Evolutionary conservation across 306 rosid genomes (phyloP), one percentile per base, ranked within the genome.

Genomic region (Begonia masoniana): DNA sequence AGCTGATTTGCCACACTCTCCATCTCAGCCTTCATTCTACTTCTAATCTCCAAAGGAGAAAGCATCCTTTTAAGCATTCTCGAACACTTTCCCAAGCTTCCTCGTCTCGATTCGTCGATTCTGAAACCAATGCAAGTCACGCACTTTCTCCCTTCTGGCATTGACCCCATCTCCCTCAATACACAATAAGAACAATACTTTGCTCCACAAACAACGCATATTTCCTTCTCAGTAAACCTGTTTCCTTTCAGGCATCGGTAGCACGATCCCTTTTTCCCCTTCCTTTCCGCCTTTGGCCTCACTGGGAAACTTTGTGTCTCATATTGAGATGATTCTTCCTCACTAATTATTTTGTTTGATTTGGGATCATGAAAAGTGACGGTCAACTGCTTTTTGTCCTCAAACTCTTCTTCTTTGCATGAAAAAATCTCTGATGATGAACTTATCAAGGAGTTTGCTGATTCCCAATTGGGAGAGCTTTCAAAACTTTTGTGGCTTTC

Each of bases 91-190:
- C 94, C 96, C 23, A 87, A 51, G 5, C 10, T 72, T 48, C 60
- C 50, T 21, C 94, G 50, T 52, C 69, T 74, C 1, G 14, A 57
- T 76, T 87, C 96, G 26, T 83, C 78, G 52, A 87, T 78, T 41
- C 67, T 42, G 16, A 7, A 13, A 43, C 78, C 79, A 67, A 81
- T 83, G 72, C 94, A 87, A 55, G 61, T 42, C 13, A 87, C 45
- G 62, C 96, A 83, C 57, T 87, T 87, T 47, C 96, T 78, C 14
- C 96, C 96, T 69, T 87, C 76, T 4, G 94, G 87, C 96, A 87
- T 83, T 11, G 87, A 62, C 62, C 96, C 94, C 96, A 83, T 87
- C 62, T 76, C 84, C 67, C 76, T 76, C 13, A 81, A 26, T 19
- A 87, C 76, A 62, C 96, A 87, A 16, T 43, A 36, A 21, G 35